Evolutionary conservation across 257 asterid genomes (phyloP), one percentile per base, ranked within the genome.

Genomic region (Asclepias syriaca): DNA sequence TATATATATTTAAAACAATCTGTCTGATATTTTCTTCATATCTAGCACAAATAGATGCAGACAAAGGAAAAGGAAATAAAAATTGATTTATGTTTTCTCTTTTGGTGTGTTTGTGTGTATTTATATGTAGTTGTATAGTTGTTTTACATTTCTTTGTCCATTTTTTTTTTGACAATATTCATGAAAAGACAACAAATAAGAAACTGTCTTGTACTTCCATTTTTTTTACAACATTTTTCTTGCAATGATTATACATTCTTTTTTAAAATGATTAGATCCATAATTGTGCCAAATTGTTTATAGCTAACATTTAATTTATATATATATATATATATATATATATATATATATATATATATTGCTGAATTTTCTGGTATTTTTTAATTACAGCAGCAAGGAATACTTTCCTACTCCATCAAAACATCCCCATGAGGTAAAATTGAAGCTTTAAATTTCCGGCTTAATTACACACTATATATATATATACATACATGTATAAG

Each of bases 141-240:
- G 6, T 13, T 15, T 53, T 53, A 18, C 8, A 6, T 5, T 54
- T 19, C 40, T 8, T 37, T 64, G 68, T 64, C 29, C 45, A 13
- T 34, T 64, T 64, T 64, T 40, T 34, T 64, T 64, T 64, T 40
- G 46, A 43, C 10, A 11, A 63, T 8, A 16, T 64, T 64, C 50
- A 39, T 37, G 68, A 37, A 39, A 37, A 64, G 50, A 64, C 68
- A 64, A 39, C 68, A 64, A 34, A 7, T 37, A 64, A 37, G 49
- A 10, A 37, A 14, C 22, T 64, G 68, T 37, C 50, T 49, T 64
- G 68, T 64, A 64, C 68, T 43, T 18, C 3, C 34, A 29, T 29
- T 29, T 29, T 29, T 29, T 29, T 29, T 29, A 29, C 2, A 29
- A 29, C 34, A 29, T 8, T 18, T 63, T 37, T 37, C 2, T 18